A percentile compares a stretch with the other conserved stretches of the same genome.
Conservation (phyloP, 306 rosid species). For the Argentina anserina region DNA sequence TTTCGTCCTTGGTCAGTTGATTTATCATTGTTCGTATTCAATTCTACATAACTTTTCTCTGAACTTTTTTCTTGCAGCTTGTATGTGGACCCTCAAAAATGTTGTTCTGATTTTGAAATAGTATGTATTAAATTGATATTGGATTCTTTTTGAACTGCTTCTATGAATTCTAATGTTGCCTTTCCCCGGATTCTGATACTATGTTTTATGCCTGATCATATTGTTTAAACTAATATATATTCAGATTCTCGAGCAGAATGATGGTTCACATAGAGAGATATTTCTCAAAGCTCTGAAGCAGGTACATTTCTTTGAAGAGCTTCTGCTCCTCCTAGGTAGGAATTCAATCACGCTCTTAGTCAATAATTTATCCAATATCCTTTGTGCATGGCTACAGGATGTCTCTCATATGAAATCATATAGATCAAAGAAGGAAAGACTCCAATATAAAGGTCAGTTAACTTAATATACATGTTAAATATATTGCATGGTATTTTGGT, state of each 20-base stretch:
- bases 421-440: slow-evolving; percentile 27
- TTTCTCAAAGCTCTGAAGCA: slow-evolving; percentile 42
- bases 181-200: not conserved
- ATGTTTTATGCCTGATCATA: slow-evolving; percentile 11
- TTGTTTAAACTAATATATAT: slow-evolving; percentile 12
- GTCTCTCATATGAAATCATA: slow-evolving; percentile 36
- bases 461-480: not conserved
- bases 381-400: slow-evolving; percentile 29
- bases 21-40: slow-evolving; percentile 7
- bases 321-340: slow-evolving; percentile 11
- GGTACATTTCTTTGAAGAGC: slow-evolving; percentile 29
- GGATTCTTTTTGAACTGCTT: slow-evolving; percentile 12
- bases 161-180: not conserved
- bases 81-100: slow-evolving; percentile 57
- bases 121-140: slow-evolving; percentile 30
- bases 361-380: slow-evolving; percentile 8
- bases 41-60: slow-evolving; percentile 4
- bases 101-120: slow-evolving; percentile 42
- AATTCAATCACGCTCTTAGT: slow-evolving; percentile 16
- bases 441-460: slow-evolving; percentile 45
- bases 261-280: slow-evolving; percentile 30
- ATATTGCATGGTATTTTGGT: not conserved
- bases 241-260: slow-evolving; percentile 47
- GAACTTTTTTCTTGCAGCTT: slow-evolving; percentile 37
- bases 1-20: slow-evolving; percentile 10